Evolutionary conservation across 352 stramenopile genomes (phyloP), one percentile per base, ranked within the genome.

Genomic region (Globisporangium carolinianum): DNA sequence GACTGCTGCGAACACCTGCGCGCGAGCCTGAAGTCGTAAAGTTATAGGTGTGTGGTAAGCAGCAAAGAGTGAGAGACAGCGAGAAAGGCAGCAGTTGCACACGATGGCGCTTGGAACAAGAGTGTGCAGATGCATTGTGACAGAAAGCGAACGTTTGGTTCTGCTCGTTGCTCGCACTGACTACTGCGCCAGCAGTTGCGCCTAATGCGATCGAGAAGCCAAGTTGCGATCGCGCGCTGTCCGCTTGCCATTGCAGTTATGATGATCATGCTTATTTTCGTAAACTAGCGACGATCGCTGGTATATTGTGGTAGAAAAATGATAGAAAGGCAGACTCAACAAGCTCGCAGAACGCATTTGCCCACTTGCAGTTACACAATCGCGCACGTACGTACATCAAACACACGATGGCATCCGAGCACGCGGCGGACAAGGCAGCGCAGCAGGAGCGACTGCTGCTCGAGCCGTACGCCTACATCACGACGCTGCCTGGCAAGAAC

Each of bases 401-500:
- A 53, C 36, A 36, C 48, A 42, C 66, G 57, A 61, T 46, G 51
- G 54, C 50, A n/a, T 56, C 10, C 35, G 15, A 35, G 11, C 53
- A 52, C 6, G 61, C 32, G 79, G 64, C 58, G 66, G 8, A 54
- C 54, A 1, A 65, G 73, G 32, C 55, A 67, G 42, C 41, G 0
- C 51, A 69, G 18, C 67, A 83, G 52, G 69, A 87, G 60, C 67
- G 61, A 37, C 81, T 83, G 60, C 63, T 89, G 48, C 62, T 97
- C 55, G 87, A 96, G 79, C 89, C 89, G 12, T 97, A 91, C 62
- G 67, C 72, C 37, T 97, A 97, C 67, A 88, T 96, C 56, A 83
- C 73, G 55, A 69, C 81, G 65, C 68, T 95, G 7, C 87, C 87
- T 14, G 87, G 87, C 45, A 97, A 97, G 72, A 91, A 96, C 67